Evolutionary conservation across 768 basidiomycete genomes (phyloP), one percentile per base, ranked within the genome.

Genomic region (Tricholomella constricta): DNA sequence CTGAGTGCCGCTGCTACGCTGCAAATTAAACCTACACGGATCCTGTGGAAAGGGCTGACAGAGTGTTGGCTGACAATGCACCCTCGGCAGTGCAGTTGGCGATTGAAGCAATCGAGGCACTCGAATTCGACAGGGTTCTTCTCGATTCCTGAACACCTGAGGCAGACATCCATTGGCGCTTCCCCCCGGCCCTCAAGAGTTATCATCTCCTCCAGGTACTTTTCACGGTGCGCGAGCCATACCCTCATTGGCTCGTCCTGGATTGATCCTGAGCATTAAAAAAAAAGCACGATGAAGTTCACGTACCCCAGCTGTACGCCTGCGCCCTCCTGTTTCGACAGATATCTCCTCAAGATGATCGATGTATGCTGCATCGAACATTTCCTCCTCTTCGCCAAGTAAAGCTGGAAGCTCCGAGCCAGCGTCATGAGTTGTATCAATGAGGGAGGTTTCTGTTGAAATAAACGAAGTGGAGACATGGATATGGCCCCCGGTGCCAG

Each of bases 141-240:
- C 11, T 47, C 9, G 20, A 31, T 25, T 26, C 10, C 6, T 2
- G 15, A 8, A 19, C 54, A 49, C 8, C 1, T 15, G 17, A 26
- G 29, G 15, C 54, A 49, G 10, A 20, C 23, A n/a, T 41, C 15
- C 2, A 19, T n/a, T 17, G 32, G 11, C 19, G 9, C 2, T 1
- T 11, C 27, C 10, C 57, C 58, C 12, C 38, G 41, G 6, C 58
- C 54, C 14, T 56, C 57, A 17, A 51, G 55, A 23, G 45, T 50
- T 7, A 60, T 50, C 36, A 57, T 14, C 42, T 60, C 59, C 35
- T 54, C 48, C 3, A 59, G 29, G 19, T 32, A 59, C 23, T 2
- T 19, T 10, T 59, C 48, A 20, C 55, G 48, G 6, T 56, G 41
- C 10, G 19, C 14, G 20, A 49, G 20, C 51, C 46, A 57, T 6